Base-by-base conservation (phyloP, 257 asterid genomes). In the Haberlea rhodopensis region DNA sequence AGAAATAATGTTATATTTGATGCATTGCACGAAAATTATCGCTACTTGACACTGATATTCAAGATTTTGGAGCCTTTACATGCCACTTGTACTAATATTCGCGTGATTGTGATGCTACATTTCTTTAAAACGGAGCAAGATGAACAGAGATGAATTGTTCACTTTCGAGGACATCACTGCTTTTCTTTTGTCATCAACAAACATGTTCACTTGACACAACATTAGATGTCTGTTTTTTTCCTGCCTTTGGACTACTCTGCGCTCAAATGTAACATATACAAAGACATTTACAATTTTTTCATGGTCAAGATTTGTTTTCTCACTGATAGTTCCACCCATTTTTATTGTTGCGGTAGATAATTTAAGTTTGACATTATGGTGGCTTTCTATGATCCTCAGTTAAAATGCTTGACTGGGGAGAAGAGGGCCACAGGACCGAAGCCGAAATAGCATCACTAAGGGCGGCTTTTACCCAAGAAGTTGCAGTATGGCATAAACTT, bases 361-460 rank as follows among this genome's bases (percentile, higher is more conserved):
- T 69, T 59, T 3, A 31, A 0, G 62, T 32, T 52, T 67, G 66
- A 69, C 58, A 57, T 48, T 70, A 60, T 69, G 54, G 51, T 72
- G 65, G 65, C 66, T 65, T 67, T 40, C 6, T 53, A 21, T 72
- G 62, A 70, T 58, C 71, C 63, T 68, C 85, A 88, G 95, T 88
- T 75, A 88, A 88, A 76, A 75, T 88, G 82, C 85, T 89, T 56
- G 96, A 89, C 79, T 89, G 92, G 92, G 96, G 95, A 18, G 96
- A 86, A 81, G 95, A 89, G 68, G 95, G 96, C 29, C 91, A 86
- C 76, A 68, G 92, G 57, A 87, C 95, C 4, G 95, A 86, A 24
- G 83, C 95, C 13, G 96, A 89, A 75, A 73, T 86, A 71, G 73
- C 82, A 21, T 86, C 95, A 22, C 68, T 89, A 63, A 74, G 96